A percentile compares a stretch with the other conserved stretches of the same genome.
Evolutionary conservation across 768 basidiomycete species (phyloP).

Genomic region (Lentinula raphanica): DNA sequence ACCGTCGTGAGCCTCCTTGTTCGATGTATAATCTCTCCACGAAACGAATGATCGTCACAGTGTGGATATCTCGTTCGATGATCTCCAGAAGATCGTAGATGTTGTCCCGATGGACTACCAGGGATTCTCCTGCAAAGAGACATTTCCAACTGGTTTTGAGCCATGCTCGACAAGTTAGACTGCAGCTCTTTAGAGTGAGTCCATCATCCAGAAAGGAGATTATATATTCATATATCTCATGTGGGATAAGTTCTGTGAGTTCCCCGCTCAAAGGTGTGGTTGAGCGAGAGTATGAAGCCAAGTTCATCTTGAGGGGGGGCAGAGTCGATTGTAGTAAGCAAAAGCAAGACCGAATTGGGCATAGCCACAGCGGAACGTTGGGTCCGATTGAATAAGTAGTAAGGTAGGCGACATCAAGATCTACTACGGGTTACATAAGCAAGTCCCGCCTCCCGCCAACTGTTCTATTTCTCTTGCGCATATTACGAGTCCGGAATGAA

Average conservation of each 20-base stretch:
- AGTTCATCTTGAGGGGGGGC: neutral
- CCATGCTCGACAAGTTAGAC: slow-evolving; percentile 1
- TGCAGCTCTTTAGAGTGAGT: neutral
- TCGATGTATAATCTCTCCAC: neutral
- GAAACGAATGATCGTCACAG: neutral
- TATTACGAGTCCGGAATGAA: no score
- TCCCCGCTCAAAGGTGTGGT: neutral
- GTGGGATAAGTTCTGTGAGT: neutral
- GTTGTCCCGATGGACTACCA: neutral
- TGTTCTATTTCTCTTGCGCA: no score
- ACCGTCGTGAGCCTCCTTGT: slow-evolving; percentile 3
- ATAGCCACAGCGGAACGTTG: neutral
- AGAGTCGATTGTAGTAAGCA: neutral
- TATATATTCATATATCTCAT: slow-evolving; percentile 2
- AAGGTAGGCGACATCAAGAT: neutral
- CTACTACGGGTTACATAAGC: no score
- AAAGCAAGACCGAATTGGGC: no score
- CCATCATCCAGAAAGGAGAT: neutral
- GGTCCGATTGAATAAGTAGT: neutral
- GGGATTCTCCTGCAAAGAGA: neutral
- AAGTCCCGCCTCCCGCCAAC: no score
- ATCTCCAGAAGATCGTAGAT: neutral
- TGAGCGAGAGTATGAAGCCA: neutral
- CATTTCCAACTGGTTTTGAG: neutral
- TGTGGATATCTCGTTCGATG: neutral